Percentiles rank a stretch among this genome's conserved stretches.
phyloP scores from a whole-genome alignment of 331 rosid species.

The Telfairia occidentalis region DNA sequence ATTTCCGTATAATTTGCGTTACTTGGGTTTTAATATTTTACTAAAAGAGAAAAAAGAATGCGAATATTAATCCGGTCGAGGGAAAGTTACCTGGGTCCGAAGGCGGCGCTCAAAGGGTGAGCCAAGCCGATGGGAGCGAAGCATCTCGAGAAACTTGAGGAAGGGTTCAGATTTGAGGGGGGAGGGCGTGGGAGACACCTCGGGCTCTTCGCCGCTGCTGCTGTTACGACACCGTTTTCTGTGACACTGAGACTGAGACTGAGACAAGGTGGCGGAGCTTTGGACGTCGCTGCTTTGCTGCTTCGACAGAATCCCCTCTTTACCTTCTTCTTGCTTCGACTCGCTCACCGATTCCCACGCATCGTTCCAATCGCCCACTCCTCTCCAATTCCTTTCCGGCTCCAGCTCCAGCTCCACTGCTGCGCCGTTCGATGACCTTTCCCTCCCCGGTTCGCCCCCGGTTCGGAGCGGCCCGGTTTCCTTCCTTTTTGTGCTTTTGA shows the following conservation, averaged over 20 bases:
- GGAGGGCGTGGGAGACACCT: slow-evolving; percentile 40
- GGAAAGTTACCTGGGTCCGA: slow-evolving; percentile 41
- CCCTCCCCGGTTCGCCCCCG: slow-evolving; percentile 10
- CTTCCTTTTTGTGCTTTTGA: slow-evolving; percentile 5
- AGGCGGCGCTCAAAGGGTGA: slow-evolving; percentile 47
- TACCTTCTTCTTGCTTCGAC: slow-evolving; percentile 22
- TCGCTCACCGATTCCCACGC: slow-evolving; percentile 23
- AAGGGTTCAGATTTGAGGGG: slow-evolving; percentile 41
- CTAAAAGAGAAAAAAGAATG: too few species aligned
- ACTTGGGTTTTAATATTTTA: too few species aligned
- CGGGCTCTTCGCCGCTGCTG: slow-evolving; percentile 44
- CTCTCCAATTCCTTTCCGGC: neutral
- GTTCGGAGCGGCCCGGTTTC: slow-evolving; percentile 20
- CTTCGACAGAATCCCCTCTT: slow-evolving; percentile 1
- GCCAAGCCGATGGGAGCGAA: slow-evolving; percentile 45
- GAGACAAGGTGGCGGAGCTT: slow-evolving; percentile 36
- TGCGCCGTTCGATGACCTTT: slow-evolving; percentile 14
- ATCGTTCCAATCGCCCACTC: slow-evolving; percentile 23
- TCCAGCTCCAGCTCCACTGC: neutral
- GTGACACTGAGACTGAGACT: too few species aligned
- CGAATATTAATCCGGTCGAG: too few species aligned
- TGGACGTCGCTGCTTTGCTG: slow-evolving; percentile 42
- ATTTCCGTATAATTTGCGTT: too few species aligned
- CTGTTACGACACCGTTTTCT: slow-evolving; percentile 25
- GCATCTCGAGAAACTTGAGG: slow-evolving; percentile 25